Evolutionary conservation across 768 basidiomycete genomes (phyloP).

Genomic region (Boletus rubescentipes): DNA sequence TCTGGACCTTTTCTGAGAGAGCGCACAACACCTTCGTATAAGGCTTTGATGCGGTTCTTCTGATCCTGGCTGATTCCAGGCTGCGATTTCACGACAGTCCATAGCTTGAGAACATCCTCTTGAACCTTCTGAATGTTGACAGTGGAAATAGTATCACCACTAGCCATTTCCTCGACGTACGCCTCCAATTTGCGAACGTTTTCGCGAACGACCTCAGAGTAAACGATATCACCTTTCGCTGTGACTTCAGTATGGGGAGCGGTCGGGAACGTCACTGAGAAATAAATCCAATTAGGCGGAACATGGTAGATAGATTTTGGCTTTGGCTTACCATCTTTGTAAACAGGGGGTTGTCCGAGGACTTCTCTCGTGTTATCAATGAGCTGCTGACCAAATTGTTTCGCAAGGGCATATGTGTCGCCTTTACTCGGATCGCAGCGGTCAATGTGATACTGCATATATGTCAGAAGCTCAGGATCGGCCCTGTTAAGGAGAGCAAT

Average conservation of each 20-base stretch:
- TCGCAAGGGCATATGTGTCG: slow-evolving; percentile 91
- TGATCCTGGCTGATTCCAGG: slow-evolving; percentile 97
- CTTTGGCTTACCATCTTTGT: slow-evolving; percentile 81
- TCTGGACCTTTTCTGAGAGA: slow-evolving; percentile 83
- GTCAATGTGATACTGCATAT: slow-evolving; percentile 96
- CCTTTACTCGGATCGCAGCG: slow-evolving; percentile 77
- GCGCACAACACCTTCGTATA: slow-evolving; percentile 96
- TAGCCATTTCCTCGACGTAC: slow-evolving; percentile 98
- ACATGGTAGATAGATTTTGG: not conserved
- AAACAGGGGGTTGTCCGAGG: slow-evolving; percentile 79
- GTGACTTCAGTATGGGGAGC: slow-evolving; percentile 95
- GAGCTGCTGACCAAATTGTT: slow-evolving; percentile 94
- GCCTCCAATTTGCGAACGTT: slow-evolving; percentile 97
- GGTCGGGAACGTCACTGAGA: slow-evolving; percentile 92
- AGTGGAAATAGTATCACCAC: slow-evolving; percentile 80
- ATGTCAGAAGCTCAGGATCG: slow-evolving; percentile 85
- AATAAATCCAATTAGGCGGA: not conserved
- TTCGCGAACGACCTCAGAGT: slow-evolving; percentile 92
- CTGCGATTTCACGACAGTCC: slow-evolving; percentile 96
- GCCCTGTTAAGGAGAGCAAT: slow-evolving; percentile 98
- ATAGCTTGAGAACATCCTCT: slow-evolving; percentile 93
- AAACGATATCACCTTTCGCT: slow-evolving; percentile 91
- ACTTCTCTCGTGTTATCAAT: slow-evolving; percentile 92
- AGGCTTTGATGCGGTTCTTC: slow-evolving; percentile 90
- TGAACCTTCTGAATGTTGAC: slow-evolving; percentile 98